Percentiles rank a stretch among this genome's conserved stretches.
Conservation (phyloP, 768 basidiomycete species). For the Macrocybe gigantea region DNA sequence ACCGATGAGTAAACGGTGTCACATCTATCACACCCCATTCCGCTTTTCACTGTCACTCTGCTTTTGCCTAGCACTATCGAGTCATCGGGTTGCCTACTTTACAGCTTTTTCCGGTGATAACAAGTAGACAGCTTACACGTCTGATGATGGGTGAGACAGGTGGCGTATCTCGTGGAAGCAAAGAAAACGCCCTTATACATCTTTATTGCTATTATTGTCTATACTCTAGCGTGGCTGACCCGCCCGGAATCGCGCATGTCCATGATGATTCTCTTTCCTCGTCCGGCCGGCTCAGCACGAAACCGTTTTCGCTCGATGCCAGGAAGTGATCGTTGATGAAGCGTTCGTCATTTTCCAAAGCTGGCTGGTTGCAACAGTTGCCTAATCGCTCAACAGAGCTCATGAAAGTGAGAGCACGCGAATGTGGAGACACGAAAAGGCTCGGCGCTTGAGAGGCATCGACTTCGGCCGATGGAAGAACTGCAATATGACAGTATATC, state of each 20-base stretch:
- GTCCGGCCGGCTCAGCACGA: slow-evolving; percentile 25
- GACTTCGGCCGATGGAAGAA: slow-evolving; percentile 34
- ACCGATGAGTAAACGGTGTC: slow-evolving; percentile 12
- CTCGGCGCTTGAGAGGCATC: slow-evolving; percentile 5
- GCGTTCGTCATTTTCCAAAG: slow-evolving; percentile 1
- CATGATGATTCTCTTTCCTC: slow-evolving; percentile 23
- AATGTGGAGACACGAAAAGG: neutral
- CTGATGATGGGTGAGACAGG: neutral
- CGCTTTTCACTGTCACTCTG: no score
- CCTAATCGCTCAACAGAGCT: neutral
- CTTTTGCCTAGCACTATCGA: no score
- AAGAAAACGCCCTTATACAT: no score
- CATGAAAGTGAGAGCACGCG: no score
- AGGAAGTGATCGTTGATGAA: slow-evolving; percentile 29
- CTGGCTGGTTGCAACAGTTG: neutral
- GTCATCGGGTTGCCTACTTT: no score
- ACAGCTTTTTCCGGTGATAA: no score
- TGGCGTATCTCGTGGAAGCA: neutral
- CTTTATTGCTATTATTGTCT: no score
- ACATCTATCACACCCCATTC: neutral
- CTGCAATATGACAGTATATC: slow-evolving; percentile 17
- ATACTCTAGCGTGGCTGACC: slow-evolving; percentile 18
- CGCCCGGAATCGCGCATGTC: slow-evolving; percentile 37
- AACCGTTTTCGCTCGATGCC: slow-evolving; percentile 52
- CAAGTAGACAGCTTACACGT: neutral